Evolutionary conservation across 768 basidiomycete species (phyloP), one percentile per base, ranked within the genome.

Genomic region (Phallus indusiatus): DNA sequence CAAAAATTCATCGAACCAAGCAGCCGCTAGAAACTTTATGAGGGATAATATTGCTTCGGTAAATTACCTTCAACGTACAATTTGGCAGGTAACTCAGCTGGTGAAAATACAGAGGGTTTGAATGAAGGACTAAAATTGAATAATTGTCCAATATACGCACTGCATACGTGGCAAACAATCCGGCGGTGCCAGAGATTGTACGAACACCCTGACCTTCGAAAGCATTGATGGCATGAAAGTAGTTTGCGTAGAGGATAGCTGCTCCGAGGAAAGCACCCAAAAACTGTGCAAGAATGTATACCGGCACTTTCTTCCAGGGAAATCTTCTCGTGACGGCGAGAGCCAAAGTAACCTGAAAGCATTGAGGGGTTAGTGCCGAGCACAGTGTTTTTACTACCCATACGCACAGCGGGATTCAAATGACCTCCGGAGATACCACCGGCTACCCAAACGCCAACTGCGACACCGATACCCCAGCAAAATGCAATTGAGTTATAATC

Each of bases 271-370:
- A 64, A 5, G 71, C 85, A 20, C 86, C 86, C 53, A 87, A 67
- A 18, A 84, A 59, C 67, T 88, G 86, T 0, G 83, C 78, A 53
- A 81, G 65, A 50, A 86, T 78, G 67, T 83, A 90, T 20, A 64
- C 76, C 0, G 90, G 90, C 0, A 90, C 90, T 67, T 91, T 91
- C 63, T 76, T 78, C 85, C 86, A 86, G 0, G 90, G 87, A 70
- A 92, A 90, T 50, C 76, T 78, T 62, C 89, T 81, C 69, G 83
- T 82, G 1, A 80, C 74, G 4, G 86, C 86, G 49, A 90, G 66
- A 14, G 82, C 77, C 53, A 92, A 70, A 17, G 90, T 92, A 22
- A 90, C 76, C 84, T 85, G 21, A 58, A 62, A 56, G 66, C 7
- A 28, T 28, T 7, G 28, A 28, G 28, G 42, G 42, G 42, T n/a